Evolutionary conservation across 1,139 yeast species (phyloP), one percentile per base, ranked within the genome.

Genomic region (Kodamaea suecica): DNA sequence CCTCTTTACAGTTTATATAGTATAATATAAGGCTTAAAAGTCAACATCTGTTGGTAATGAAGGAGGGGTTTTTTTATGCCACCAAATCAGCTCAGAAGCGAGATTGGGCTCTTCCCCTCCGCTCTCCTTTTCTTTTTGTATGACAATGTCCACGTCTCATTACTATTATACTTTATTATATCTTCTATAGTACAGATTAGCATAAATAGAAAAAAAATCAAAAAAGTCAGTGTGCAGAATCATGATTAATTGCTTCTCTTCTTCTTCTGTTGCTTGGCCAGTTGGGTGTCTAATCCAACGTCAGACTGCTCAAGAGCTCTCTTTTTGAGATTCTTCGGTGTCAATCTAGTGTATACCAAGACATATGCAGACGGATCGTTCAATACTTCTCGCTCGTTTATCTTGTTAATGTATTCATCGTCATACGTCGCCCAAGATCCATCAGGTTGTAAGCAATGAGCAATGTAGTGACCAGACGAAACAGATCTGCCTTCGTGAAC

Each of bases 401-500:
- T 78, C 42, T 71, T 73, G 51, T 85, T 84, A 45, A 87, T 80
- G 52, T 81, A 79, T 51, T 92, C 97, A 54, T 92, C 99, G 56
- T 92, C 97, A 57, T 90, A 92, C 8, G 90, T 83, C 23, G 87
- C 81, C 98, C 98, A 92, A 1, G 82, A 61, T 2, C 87, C 87
- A 57, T 86, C 92, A 1, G 97, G 95, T 56, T 90, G 96, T 43
- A 84, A 76, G 53, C 96, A 86, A 55, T 85, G 88, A 1, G 95
- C 84, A 43, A 88, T 77, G 53, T 92, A 92, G 59, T 92, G 99
- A 4, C 99, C 99, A 5, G 94, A 81, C 31, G 90, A 80, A 10
- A 90, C 80, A 1, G 95, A 84, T 43, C 97, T 73, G 27, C 98
- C 98, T 53, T 87, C 95, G 55, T 92, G 99, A 12, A 88, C 90